These are phyloP conservation scores for Phoma herbarum DNA, from an alignment of 2,329 filamentous ascomycete species.

Conservation along the genomic window DNA sequence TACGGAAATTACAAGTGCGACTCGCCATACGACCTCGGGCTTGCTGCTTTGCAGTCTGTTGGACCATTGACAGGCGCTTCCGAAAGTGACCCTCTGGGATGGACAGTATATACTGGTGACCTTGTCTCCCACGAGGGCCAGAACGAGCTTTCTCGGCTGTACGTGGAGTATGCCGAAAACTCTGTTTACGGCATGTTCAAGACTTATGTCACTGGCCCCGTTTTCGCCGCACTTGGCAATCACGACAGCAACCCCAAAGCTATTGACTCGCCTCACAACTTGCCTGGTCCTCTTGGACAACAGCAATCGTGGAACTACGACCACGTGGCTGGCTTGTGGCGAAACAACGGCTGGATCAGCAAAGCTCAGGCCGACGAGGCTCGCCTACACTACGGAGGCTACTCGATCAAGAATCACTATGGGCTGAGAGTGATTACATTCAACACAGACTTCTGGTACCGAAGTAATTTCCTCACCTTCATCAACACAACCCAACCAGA, in stretches of 20 bases:
- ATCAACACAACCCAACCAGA: constrained; percentile 13
- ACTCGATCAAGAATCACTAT: constrained; percentile 11
- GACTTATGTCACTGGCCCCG: constrained; percentile 9
- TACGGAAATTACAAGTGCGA: constrained; percentile 12
- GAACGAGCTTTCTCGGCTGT: constrained; percentile 6
- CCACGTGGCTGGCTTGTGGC: constrained; percentile 9
- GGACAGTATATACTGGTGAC: constrained; percentile 12
- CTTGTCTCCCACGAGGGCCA: constrained; percentile 9
- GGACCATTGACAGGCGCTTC: constrained; percentile 10
- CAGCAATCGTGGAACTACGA: constrained; percentile 17
- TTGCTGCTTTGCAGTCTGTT: constrained; percentile 9
- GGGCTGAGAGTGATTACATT: constrained; percentile 9
- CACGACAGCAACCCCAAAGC: constrained; percentile 12
- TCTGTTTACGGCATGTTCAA: constrained; percentile 15
- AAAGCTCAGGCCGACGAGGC: constrained; percentile 6
- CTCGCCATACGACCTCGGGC: constrained; percentile 12
- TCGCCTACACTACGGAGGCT: constrained; percentile 10
- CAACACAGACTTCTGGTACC: constrained; percentile 18
- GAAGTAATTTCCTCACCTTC: constrained; percentile 14
- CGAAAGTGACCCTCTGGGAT: background rate
- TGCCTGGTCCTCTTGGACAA: constrained; percentile 8
- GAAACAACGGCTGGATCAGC: constrained; percentile 13
- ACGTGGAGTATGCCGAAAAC: constrained; percentile 11
- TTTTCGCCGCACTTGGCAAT: constrained; percentile 10
- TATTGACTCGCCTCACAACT: constrained; percentile 12